These are phyloP conservation scores for Clarireedia homoeocarpa DNA, from an alignment of 2,329 filamentous ascomycete species.

Conservation along the genomic window DNA sequence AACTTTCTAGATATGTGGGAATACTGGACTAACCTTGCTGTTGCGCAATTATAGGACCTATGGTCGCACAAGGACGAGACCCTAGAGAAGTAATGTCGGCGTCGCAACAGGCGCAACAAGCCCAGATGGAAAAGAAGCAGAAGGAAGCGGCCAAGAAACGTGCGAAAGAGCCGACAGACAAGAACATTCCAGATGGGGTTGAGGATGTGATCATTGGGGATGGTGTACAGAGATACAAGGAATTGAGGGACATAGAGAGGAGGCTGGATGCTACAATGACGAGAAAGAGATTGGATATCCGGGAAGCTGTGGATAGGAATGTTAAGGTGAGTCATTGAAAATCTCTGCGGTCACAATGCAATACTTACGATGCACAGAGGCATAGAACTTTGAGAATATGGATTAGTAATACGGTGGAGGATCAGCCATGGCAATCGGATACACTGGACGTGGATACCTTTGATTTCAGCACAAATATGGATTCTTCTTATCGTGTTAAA, in stretches of 20 bases:
- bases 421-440: conserved; percentile 83
- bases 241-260: conserved; percentile 79
- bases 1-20: neutral
- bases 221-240: conserved; percentile 72
- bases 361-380: conserved; percentile 39
- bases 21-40: conserved; percentile 1
- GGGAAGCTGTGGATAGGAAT: conserved; percentile 69
- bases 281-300: conserved; percentile 84
- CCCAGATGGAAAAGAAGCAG: conserved; percentile 34
- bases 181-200: conserved; percentile 84
- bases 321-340: conserved; percentile 47
- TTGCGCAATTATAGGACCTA: conserved; percentile 7
- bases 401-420: conserved; percentile 91
- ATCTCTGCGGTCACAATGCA: neutral
- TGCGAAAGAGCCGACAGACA: conserved; percentile 87
- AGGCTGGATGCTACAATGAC: conserved; percentile 88
- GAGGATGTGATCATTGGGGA: conserved; percentile 78
- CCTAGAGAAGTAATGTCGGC: neutral
- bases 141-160: conserved; percentile 68
- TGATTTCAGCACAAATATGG: conserved; percentile 69
- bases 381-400: conserved; percentile 84
- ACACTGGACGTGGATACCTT: conserved; percentile 65
- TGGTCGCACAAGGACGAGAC: conserved; percentile 32
- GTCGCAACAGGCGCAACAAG: conserved; percentile 2
- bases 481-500: conserved; percentile 81